A percentile compares a stretch with the other conserved stretches of the same genome.
Conservation (phyloP, 2,329 filamentous ascomycete species). For the Daldinia eschscholtzii region DNA sequence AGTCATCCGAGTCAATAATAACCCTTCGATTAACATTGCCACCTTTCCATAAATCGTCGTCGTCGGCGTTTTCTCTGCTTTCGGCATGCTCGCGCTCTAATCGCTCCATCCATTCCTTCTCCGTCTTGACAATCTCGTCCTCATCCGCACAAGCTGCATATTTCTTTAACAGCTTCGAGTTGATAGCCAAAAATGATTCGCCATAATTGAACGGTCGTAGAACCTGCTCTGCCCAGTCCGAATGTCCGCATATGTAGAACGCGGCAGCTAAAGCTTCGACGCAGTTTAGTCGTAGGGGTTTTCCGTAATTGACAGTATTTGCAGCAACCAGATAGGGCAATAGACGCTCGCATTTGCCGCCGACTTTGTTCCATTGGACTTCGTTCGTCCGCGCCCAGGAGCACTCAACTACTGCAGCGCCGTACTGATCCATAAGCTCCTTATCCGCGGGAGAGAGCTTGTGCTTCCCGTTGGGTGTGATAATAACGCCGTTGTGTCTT, state of each 20-base stretch:
- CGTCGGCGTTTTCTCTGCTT: slow-evolving; percentile 75
- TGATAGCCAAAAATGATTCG: slow-evolving; percentile 89
- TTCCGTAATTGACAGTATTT: slow-evolving; percentile 97
- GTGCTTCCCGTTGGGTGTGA: slow-evolving; percentile 93
- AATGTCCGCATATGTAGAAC: slow-evolving; percentile 91
- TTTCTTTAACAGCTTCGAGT: slow-evolving; percentile 80
- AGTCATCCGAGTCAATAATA: slow-evolving; percentile 64
- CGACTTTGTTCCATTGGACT: slow-evolving; percentile 90
- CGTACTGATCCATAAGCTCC: slow-evolving; percentile 85
- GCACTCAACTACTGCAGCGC: slow-evolving; percentile 96
- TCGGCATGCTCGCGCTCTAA: slow-evolving; percentile 91
- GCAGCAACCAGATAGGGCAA: slow-evolving; percentile 96
- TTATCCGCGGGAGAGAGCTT: slow-evolving; percentile 86
- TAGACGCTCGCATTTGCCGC: slow-evolving; percentile 90
- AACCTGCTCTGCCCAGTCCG: slow-evolving; percentile 89
- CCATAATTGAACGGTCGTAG: slow-evolving; percentile 91
- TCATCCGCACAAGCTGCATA: slow-evolving; percentile 89
- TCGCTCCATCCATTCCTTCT: slow-evolving; percentile 89
- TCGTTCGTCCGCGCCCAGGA: slow-evolving; percentile 95
- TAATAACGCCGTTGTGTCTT: slow-evolving; percentile 90
- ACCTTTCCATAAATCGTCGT: slow-evolving; percentile 86
- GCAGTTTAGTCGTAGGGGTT: slow-evolving; percentile 94
- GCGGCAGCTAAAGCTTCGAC: slow-evolving; percentile 94
- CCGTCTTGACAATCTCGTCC: slow-evolving; percentile 83
- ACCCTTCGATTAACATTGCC: slow-evolving; percentile 84